Base-by-base conservation (phyloP, 179 eudicot genomes). In the Silene coronaria region DNA sequence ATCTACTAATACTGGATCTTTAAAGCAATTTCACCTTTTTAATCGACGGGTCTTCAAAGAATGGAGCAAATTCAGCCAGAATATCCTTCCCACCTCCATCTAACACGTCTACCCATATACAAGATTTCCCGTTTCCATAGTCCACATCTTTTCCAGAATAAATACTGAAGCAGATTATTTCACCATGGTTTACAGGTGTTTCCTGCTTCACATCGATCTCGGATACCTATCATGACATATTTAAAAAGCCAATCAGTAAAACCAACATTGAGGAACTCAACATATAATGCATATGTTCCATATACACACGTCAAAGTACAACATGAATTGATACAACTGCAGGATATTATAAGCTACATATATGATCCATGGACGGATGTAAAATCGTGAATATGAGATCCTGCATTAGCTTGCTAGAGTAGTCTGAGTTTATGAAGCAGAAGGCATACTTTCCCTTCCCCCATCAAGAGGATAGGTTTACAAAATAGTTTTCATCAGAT, bases 61-160 rank as follows among this genome's bases (percentile, higher is more conserved):
- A 96, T 19, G 93, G 97, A 74, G 93, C 91, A 86, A 96, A 96
- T 71, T 80, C 88, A 28, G 85, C 82, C 75, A 96, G 76, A 70
- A 96, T 80, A 73, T 83, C 78, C 74, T 82, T 81, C 72, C 97
- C 99, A 42, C 93, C 93, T 68, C 97, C 99, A 85, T 89, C 92
- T 70, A 96, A 93, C 73, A 93, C 86, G 80, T 96, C 97, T 19
- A 96, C 97, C 99, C 99, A 96, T 51, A 96, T 76, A 80, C 99
- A 93, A 68, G 92, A 82, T 80, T 88, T 93, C 23, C 99, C 98
- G 77, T 86, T 68, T 42, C 97, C 97, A 88, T 82, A 93, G 80
- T 91, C 85, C 63, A 78, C 93, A 28, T 91, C 80, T 66, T 88
- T 80, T 30, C 97, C 97, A 60, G 91, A 88, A 88, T 93, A 96